Conservation (phyloP, 176 grass and related monocot species). For the Oryza australiensis region DNA sequence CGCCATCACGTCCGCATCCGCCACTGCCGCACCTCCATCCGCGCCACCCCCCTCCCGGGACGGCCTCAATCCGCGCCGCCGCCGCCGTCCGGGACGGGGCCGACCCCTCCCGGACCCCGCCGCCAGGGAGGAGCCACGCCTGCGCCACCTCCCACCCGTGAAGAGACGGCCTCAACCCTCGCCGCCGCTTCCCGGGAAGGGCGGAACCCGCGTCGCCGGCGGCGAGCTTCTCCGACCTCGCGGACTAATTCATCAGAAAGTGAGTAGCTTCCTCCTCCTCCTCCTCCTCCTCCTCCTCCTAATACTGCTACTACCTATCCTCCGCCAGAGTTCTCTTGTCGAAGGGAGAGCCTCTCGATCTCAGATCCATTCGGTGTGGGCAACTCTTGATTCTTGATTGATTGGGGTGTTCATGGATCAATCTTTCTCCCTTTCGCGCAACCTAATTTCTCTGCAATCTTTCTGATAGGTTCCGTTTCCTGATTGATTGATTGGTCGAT, state of each 20-base stretch:
- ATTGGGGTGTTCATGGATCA: neutral
- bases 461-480: conserved; percentile 26
- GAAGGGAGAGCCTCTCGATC: neutral
- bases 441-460: conserved; percentile 15
- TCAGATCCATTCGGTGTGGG: conserved; percentile 32
- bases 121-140: too few relatives aligned
- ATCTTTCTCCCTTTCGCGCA: neutral
- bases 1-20: neutral
- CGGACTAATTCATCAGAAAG: conserved; percentile 18
- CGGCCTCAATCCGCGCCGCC: too few relatives aligned
- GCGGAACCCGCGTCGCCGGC: neutral
- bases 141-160: neutral
- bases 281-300: neutral
- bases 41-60: too few relatives aligned
- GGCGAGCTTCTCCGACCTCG: neutral
- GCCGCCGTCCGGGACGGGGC: too few relatives aligned
- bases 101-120: too few relatives aligned
- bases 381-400: conserved; percentile 21
- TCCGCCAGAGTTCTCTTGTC: neutral
- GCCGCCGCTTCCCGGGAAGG: neutral
- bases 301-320: neutral
- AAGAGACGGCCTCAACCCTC: neutral
- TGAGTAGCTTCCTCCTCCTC: neutral
- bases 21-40: neutral
- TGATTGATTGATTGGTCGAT: conserved; percentile 14